Evolutionary conservation across 306 rosid genomes (phyloP).

Genomic region (Acacia confusa): DNA sequence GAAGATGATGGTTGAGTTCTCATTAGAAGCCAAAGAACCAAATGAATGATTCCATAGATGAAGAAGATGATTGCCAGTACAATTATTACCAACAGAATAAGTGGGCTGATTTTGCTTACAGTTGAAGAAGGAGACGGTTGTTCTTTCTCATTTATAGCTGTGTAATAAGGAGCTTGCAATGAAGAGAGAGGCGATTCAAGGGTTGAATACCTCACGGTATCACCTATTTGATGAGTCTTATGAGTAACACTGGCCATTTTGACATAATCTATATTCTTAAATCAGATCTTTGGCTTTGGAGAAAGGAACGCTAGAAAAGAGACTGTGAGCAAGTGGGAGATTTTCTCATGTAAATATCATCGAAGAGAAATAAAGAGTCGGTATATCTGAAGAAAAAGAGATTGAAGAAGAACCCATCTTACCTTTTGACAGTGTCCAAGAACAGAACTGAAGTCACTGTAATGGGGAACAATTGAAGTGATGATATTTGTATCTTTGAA

Average conservation of each 20-base stretch:
- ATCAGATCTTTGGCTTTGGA: slow-evolving; percentile 10
- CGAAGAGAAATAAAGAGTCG: not conserved
- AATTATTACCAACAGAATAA: slow-evolving; percentile 60
- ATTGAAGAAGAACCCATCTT: slow-evolving; percentile 23
- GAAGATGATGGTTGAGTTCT: slow-evolving; percentile 54
- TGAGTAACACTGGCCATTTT: slow-evolving; percentile 40
- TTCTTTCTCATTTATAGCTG: slow-evolving; percentile 28
- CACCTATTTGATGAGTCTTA: slow-evolving; percentile 27
- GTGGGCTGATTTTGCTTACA: slow-evolving; percentile 60
- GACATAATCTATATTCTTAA: slow-evolving; percentile 13
- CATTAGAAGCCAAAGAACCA: slow-evolving; percentile 60
- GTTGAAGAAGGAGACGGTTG: slow-evolving; percentile 43
- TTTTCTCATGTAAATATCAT: slow-evolving; percentile 5
- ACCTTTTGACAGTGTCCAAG: not conserved
- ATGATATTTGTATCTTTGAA: slow-evolving; percentile 5
- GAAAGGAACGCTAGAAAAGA: not conserved
- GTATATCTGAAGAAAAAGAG: not conserved
- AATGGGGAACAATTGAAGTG: not conserved
- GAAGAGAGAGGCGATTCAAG: slow-evolving; percentile 35
- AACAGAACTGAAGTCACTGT: not conserved
- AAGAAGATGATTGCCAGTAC: slow-evolving; percentile 71
- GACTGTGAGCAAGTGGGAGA: not conserved
- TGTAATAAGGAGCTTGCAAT: slow-evolving; percentile 28
- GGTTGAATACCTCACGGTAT: slow-evolving; percentile 38
- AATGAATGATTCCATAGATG: slow-evolving; percentile 59